Evolutionary conservation across 371 early-diverging fungal species (phyloP).

Genomic region (Gilbertella persicaria): DNA sequence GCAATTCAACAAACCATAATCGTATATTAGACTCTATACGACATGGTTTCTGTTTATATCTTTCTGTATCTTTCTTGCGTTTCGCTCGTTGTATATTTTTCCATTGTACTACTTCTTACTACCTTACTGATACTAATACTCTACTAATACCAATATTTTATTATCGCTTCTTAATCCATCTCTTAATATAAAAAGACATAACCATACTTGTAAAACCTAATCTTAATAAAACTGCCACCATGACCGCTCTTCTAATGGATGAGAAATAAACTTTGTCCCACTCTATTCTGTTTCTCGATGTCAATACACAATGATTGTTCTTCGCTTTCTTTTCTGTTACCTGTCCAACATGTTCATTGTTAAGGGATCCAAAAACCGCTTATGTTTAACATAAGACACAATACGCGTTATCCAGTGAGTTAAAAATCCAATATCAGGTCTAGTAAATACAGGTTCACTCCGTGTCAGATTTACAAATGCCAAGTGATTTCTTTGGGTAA

Average conservation of each 20-base stretch:
- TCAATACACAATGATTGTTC: background rate
- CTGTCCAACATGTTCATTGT: background rate
- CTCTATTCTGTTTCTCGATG: background rate
- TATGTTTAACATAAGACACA: background rate
- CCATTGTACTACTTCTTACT: background rate
- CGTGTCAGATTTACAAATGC: conserved; percentile 9
- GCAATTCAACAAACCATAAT: conserved; percentile 4
- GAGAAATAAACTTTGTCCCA: conserved; percentile 23
- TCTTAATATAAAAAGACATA: background rate
- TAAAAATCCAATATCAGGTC: conserved; percentile 18
- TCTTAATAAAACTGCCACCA: conserved; percentile 14
- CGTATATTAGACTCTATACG: background rate
- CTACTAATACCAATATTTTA: background rate
- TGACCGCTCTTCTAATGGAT: conserved; percentile 14
- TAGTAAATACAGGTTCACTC: conserved; percentile 9
- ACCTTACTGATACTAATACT: background rate
- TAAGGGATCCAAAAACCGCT: background rate
- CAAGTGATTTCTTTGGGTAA: conserved; percentile 27
- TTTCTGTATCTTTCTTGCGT: background rate
- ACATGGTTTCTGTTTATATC: background rate
- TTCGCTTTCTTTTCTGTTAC: background rate
- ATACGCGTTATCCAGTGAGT: background rate
- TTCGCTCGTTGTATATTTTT: background rate
- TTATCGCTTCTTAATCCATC: background rate
- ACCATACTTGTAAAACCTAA: conserved; percentile 12